Percentiles rank a stretch among this genome's conserved stretches.
phyloP scores from a whole-genome alignment of 805 yeast species.

The Isabelozyma heimii region DNA sequence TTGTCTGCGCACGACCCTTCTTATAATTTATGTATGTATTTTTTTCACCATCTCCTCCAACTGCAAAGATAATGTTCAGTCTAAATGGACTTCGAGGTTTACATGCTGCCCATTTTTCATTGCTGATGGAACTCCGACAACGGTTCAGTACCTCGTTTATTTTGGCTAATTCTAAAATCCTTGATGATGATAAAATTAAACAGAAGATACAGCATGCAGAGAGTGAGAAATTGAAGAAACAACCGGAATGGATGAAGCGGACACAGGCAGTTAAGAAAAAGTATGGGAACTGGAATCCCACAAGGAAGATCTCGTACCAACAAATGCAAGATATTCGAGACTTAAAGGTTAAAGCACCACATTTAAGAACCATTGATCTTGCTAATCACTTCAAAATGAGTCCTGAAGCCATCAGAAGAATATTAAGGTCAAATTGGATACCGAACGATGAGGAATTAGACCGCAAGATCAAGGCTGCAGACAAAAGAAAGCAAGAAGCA shows the following conservation, averaged over 20 bases:
- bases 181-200: not conserved
- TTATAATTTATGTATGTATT: too few relatives aligned
- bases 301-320: conserved; percentile 61
- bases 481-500: conserved; percentile 15
- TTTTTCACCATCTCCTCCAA: not conserved
- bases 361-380: conserved; percentile 55
- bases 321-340: conserved; percentile 64
- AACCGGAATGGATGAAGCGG: conserved; percentile 65
- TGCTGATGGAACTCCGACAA: not conserved
- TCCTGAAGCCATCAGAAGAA: conserved; percentile 80
- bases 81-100: not conserved
- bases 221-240: conserved; percentile 41
- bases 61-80: not conserved
- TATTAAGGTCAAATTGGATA: conserved; percentile 72
- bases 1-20: not conserved
- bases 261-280: conserved; percentile 62
- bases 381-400: conserved; percentile 67
- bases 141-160: not conserved
- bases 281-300: conserved; percentile 68
- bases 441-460: conserved; percentile 59
- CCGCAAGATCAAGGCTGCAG: conserved; percentile 50
- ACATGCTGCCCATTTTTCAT: not conserved
- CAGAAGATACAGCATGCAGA: conserved; percentile 11
- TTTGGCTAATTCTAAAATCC: not conserved
- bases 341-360: conserved; percentile 57